phyloP scores from a whole-genome alignment of 257 asterid species.

The Leptodermis oblonga region DNA sequence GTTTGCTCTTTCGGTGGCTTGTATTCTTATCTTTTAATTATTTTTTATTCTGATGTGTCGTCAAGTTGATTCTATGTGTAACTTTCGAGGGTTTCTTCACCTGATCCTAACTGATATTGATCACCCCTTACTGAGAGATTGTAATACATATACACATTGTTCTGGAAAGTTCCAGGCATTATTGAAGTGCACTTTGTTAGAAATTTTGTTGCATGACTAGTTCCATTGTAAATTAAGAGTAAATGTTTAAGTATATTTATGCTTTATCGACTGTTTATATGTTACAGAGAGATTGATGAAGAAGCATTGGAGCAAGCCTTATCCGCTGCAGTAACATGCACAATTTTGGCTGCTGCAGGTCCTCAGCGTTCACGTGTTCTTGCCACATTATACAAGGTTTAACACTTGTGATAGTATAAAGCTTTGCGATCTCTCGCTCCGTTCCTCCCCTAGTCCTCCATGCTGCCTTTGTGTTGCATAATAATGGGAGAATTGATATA shows the following conservation, averaged over 20 bases:
- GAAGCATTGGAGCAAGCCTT: slow-evolving; percentile 89
- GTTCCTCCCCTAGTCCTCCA: neutral
- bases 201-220: neutral
- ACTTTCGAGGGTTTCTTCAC: neutral
- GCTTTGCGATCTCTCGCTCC: neutral
- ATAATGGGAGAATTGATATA: neutral
- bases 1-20: neutral
- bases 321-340: slow-evolving; percentile 91
- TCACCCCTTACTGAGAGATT: neutral
- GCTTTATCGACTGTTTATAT: neutral
- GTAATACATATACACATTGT: neutral
- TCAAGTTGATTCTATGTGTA: neutral
- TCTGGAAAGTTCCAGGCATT: neutral
- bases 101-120: neutral
- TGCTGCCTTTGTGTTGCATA: neutral
- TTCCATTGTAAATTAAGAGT: neutral
- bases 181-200: neutral
- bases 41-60: neutral
- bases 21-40: neutral
- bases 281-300: slow-evolving; percentile 81
- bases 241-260: neutral
- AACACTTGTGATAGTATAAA: neutral
- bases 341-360: slow-evolving; percentile 95
- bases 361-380: slow-evolving; percentile 96
- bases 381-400: slow-evolving; percentile 92